These are phyloP conservation scores for Fusarium praegraminearum DNA, from an alignment of 2,329 filamentous ascomycete genomes.

Conservation along the genomic window DNA sequence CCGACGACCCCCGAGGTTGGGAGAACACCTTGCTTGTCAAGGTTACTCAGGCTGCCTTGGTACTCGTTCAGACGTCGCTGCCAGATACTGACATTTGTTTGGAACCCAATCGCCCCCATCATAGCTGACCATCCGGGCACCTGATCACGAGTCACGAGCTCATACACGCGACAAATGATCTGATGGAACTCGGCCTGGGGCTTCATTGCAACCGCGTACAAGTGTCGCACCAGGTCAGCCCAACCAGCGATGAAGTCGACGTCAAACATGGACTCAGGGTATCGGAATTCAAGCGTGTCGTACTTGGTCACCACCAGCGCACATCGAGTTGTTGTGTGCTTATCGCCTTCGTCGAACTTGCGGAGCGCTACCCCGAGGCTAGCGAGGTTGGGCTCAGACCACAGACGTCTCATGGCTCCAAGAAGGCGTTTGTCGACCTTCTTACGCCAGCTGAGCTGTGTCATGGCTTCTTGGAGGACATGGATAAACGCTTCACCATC, in stretches of 20 bases:
- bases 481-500: constrained; percentile 25
- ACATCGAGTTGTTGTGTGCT: constrained; percentile 44
- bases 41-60: constrained; percentile 26
- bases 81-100: constrained; percentile 22
- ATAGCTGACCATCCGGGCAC: constrained; percentile 36
- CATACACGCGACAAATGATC: constrained; percentile 41
- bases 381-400: constrained; percentile 13
- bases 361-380: constrained; percentile 31
- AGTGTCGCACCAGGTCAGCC: constrained; percentile 42
- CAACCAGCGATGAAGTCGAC: constrained; percentile 44
- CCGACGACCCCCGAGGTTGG: constrained; percentile 4
- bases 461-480: constrained; percentile 5
- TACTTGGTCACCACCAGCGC: constrained; percentile 44
- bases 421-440: constrained; percentile 25
- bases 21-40: constrained; percentile 40
- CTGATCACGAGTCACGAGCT: constrained; percentile 39
- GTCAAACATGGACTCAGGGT: constrained; percentile 47
- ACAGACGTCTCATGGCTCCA: constrained; percentile 37
- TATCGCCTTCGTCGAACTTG: constrained; percentile 41
- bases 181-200: constrained; percentile 29
- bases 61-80: constrained; percentile 34
- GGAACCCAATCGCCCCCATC: constrained; percentile 38
- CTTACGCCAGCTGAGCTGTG: constrained; percentile 12
- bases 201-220: constrained; percentile 41
- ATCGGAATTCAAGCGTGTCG: constrained; percentile 48